A percentile compares a stretch with the other conserved stretches of the same genome.
phyloP scores from a whole-genome alignment of 2,329 filamentous ascomycete species.

The Neonectria neomacrospora region DNA sequence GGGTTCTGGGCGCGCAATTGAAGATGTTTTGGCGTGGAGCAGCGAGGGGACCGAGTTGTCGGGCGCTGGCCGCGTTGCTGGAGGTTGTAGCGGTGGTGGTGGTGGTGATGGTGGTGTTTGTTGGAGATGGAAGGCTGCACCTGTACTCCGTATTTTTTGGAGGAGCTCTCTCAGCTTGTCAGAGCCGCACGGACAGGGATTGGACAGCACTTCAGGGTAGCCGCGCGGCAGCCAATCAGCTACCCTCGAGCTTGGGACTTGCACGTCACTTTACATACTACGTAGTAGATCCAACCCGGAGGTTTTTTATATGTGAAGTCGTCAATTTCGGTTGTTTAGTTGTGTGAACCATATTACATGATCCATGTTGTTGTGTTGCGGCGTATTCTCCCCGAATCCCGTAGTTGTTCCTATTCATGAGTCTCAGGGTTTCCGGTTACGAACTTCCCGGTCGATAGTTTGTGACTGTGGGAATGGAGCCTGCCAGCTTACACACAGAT shows the following conservation, averaged over 20 bases:
- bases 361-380: too few relatives aligned
- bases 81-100: constrained; percentile 11
- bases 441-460: too few relatives aligned
- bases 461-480: too few relatives aligned
- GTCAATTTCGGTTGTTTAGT: neutral
- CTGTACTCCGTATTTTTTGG: constrained; percentile 38
- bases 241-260: neutral
- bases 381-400: too few relatives aligned
- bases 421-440: neutral
- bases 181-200: constrained; percentile 23
- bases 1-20: constrained; percentile 6
- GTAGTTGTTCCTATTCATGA: neutral
- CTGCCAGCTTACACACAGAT: neutral
- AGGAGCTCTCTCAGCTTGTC: constrained; percentile 32
- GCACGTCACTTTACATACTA: neutral
- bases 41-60: neutral
- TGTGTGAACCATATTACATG: too few relatives aligned
- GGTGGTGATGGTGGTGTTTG: constrained; percentile 15
- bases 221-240: constrained; percentile 35
- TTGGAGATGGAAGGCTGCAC: constrained; percentile 42
- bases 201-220: constrained; percentile 2
- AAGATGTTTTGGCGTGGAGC: neutral
- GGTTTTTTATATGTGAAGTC: neutral
- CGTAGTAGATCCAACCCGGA: too few relatives aligned
- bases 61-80: constrained; percentile 2